Evolutionary conservation across 1,139 yeast species (phyloP).

Genomic region (Candida anutae): DNA sequence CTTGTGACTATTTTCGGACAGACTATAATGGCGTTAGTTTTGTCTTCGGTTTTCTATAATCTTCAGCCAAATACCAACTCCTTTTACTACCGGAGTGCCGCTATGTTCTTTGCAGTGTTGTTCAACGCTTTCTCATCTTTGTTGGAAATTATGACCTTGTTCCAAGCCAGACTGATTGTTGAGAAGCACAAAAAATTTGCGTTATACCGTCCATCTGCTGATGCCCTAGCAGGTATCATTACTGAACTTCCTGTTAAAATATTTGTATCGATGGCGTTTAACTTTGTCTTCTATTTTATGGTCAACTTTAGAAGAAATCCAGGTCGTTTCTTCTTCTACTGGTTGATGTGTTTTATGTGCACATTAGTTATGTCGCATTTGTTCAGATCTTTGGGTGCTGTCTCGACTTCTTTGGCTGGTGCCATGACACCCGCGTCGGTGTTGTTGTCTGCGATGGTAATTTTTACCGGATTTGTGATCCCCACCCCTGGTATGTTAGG

Average conservation of each 20-base stretch:
- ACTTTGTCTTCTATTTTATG: conserved; percentile 59
- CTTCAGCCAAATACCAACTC: conserved; percentile 33
- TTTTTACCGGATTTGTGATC: conserved; percentile 70
- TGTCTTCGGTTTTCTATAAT: conserved; percentile 72
- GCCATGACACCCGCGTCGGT: conserved; percentile 72
- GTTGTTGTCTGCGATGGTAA: conserved; percentile 50
- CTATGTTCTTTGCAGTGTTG: conserved; percentile 69
- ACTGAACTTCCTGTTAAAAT: conserved; percentile 64
- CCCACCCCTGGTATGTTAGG: conserved; percentile 63
- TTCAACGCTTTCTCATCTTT: conserved; percentile 72
- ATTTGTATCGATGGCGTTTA: conserved; percentile 47
- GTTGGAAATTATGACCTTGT: conserved; percentile 61
- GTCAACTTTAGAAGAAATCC: conserved; percentile 57
- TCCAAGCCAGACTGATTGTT: conserved; percentile 69
- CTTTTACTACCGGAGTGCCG: conserved; percentile 62
- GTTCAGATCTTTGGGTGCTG: conserved; percentile 66
- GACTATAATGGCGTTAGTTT: conserved; percentile 62
- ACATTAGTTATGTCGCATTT: conserved; percentile 64
- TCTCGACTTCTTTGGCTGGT: conserved; percentile 49
- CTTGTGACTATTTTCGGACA: conserved; percentile 55
- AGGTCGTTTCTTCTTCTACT: conserved; percentile 64
- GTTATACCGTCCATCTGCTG: conserved; percentile 70
- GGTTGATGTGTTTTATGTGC: conserved; percentile 44
- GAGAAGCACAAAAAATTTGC: conserved; percentile 76
- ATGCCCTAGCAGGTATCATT: conserved; percentile 61